These are phyloP conservation scores for Microcos paniculata DNA, from an alignment of 345 rosid genomes.

Conservation along the genomic window DNA sequence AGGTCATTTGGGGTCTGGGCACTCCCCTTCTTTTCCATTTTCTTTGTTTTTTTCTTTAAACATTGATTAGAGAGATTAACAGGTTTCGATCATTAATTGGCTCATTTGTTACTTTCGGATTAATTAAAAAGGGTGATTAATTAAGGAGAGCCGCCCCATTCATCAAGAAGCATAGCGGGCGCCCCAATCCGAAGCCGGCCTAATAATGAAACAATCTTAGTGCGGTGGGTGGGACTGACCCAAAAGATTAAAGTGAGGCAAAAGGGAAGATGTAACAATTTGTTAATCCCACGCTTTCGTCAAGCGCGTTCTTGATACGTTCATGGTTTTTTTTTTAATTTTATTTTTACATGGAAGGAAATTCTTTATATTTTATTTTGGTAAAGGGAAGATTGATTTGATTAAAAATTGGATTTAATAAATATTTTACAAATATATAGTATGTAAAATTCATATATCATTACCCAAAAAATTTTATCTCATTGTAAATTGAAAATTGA, in stretches of 20 bases:
- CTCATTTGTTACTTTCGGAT: neutral
- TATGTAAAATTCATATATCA: no score
- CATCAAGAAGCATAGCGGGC: constrained; percentile 12
- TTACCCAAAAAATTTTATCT: no score
- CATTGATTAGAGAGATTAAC: neutral
- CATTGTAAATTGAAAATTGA: no score
- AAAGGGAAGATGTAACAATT: constrained; percentile 22
- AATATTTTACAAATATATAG: no score
- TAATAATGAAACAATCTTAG: constrained; percentile 67
- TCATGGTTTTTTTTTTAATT: neutral
- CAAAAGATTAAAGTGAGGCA: constrained; percentile 45
- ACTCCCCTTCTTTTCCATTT: neutral
- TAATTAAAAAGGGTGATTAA: neutral
- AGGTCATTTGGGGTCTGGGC: constrained; percentile 14
- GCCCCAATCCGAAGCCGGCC: constrained; percentile 18
- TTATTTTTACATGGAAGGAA: no score
- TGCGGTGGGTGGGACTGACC: constrained; percentile 79
- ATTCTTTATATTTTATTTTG: no score
- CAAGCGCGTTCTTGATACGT: constrained; percentile 10
- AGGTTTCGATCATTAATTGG: neutral
- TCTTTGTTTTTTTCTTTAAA: neutral
- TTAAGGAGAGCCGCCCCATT: neutral
- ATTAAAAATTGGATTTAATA: no score
- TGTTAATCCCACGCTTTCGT: constrained; percentile 9
- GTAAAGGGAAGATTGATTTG: no score